Evolutionary conservation across 305 asterid species (phyloP), one percentile per base, ranked within the genome.

Genomic region (Fraxinus angustifolia): DNA sequence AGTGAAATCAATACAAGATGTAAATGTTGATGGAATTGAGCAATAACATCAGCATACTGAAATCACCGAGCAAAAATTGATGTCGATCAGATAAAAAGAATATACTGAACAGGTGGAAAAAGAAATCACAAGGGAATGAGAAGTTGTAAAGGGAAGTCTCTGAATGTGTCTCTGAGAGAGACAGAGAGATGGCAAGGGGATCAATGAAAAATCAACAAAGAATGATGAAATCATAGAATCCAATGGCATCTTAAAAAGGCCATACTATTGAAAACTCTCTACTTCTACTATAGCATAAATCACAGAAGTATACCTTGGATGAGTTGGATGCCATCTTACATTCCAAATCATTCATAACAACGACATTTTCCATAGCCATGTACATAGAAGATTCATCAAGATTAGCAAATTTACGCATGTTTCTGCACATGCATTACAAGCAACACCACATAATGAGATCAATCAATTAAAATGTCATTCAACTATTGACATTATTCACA

Each of bases 271-370:
- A 33, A 36, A 78, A 36, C 8, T 35, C 21, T 62, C 14, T 10
- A 71, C 71, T 62, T 33, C 23, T 65, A 65, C 35, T 19, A 71
- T 4, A 36, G 26, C 35, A 35, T 28, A 17, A 45, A 35, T 26
- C 75, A 72, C 17, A 45, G 31, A 75, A 56, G 34, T 50, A 84
- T 88, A 92, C 97, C 97, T 92, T 93, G 12, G 93, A 87, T 78
- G 97, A 87, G 87, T 73, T 81, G 70, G 95, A 88, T 71, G 94
- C 82, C 97, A 93, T 93, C 91, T 93, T 93, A 87, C 95, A 93
- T 82, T 93, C 97, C 91, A 93, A 90, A 35, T 95, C 97, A 84
- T 93, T 92, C 88, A 88, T 87, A 28, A 91, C 82, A 58, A 79
- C 85, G 62, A 87, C 87, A 16, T 87, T 87, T 79, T 89, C 91